Conservation (phyloP, 2,329 filamentous ascomycete genomes). For the Aspergillus novofumigatus region DNA sequence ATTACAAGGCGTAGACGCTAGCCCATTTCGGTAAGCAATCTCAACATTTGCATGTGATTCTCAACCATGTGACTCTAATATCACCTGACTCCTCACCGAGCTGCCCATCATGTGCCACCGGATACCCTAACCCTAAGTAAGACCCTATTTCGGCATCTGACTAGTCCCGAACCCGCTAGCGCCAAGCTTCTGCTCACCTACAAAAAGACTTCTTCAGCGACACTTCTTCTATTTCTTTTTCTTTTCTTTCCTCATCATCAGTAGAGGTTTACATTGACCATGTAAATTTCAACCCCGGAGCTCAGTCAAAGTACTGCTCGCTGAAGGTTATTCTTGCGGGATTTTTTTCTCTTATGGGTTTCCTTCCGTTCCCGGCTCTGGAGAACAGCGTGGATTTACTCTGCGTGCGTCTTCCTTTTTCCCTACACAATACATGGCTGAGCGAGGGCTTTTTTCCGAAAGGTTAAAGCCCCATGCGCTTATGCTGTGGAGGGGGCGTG, state of each 20-base stretch:
- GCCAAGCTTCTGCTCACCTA: conserved; percentile 13
- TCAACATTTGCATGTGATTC: conserved; percentile 17
- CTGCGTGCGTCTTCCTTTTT: conserved; percentile 40
- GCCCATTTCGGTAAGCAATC: background rate
- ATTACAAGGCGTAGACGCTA: background rate
- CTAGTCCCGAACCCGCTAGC: conserved; percentile 24
- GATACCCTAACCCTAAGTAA: conserved; percentile 15
- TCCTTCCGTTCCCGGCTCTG: conserved; percentile 50
- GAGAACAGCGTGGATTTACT: conserved; percentile 28
- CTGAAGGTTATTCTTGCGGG: conserved; percentile 47
- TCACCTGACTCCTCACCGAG: background rate
- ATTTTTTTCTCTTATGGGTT: conserved; percentile 40
- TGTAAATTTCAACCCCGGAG: conserved; percentile 46
- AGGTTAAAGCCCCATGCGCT: conserved; percentile 37
- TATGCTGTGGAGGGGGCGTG: conserved; percentile 47
- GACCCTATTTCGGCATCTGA: conserved; percentile 3
- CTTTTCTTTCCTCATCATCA: conserved; percentile 45
- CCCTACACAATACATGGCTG: conserved; percentile 40
- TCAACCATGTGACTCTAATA: conserved; percentile 9
- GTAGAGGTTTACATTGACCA: conserved; percentile 49
- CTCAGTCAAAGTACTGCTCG: conserved; percentile 45
- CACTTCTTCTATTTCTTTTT: conserved; percentile 27
- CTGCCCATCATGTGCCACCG: background rate
- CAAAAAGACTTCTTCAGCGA: conserved; percentile 23
- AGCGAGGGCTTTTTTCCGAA: conserved; percentile 39